Evolutionary conservation across 2,329 filamentous ascomycete genomes (phyloP), one percentile per base, ranked within the genome.

Genomic region (Zymoseptoria passerinii): DNA sequence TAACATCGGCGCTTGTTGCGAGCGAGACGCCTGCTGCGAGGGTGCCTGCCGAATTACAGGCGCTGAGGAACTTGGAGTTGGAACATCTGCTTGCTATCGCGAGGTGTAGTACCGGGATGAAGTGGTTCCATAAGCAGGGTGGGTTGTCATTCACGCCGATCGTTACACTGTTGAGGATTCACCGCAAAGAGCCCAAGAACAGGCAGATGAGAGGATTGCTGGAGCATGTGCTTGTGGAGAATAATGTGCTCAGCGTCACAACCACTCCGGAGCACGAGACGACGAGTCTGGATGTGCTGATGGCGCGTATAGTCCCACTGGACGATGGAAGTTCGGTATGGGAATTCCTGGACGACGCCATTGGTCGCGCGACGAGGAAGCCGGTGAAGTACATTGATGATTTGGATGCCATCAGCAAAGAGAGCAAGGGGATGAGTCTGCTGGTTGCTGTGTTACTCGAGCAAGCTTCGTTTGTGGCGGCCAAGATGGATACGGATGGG

Each of bases 301-400:
- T 68, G 63, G 86, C 67, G 61, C 79, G 64, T 75, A 78, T 66
- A 67, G 56, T 60, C 5, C 19, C 59, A 1, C 28, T 63, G 8
- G 54, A 55, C 18, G 58, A 62, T 19, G 58, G 57, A 67, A 68
- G 75, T 13, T 65, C 69, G 0, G 69, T 91, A 0, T 88, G 88
- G 75, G 72, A 77, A 0, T 95, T 94, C 68, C 72, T 96, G 27
- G 92, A 96, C 68, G 91, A 95, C 62, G 95, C 90, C 71, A 79
- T 89, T 55, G 84, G 83, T 28, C 83, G 92, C 23, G 89, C 89
- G 65, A 85, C 86, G 16, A 85, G 81, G 58, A 86, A 87, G 23
- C 88, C 90, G 0, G 86, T 95, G 68, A 95, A 90, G 69, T 92
- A 96, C 67, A 83, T 94, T 28, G 88, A 94, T 61, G 77, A 84